These are phyloP conservation scores for Lumnitzera racemosa DNA, from an alignment of 345 rosid genomes.

Conservation along the genomic window DNA sequence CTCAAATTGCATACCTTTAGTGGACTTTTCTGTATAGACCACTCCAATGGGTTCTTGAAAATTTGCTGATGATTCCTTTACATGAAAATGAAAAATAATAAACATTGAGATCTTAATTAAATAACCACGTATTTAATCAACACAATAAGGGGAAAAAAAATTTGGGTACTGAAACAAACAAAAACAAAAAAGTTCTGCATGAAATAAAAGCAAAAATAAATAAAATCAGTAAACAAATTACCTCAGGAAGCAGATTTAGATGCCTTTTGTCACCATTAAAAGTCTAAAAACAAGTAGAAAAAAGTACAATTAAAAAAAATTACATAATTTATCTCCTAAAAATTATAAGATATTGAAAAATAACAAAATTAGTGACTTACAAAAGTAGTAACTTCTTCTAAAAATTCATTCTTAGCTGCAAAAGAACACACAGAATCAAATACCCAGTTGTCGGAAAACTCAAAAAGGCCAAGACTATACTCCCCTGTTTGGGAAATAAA, in stretches of 20 bases:
- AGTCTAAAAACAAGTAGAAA: conserved; percentile 28
- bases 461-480: background rate
- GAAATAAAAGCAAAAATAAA: too few relatives aligned
- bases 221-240: conserved; percentile 2
- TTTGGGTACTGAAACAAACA: background rate
- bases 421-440: conserved; percentile 6
- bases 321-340: background rate
- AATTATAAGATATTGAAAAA: background rate
- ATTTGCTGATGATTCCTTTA: conserved; percentile 48
- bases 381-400: conserved; percentile 58
- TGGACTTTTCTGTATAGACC: conserved; percentile 36
- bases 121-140: background rate
- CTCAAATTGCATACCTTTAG: conserved; percentile 23
- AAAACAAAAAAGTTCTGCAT: background rate
- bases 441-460: background rate
- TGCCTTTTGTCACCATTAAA: conserved; percentile 41
- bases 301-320: conserved; percentile 3
- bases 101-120: conserved; percentile 20
- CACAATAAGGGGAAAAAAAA: background rate
- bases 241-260: conserved; percentile 74
- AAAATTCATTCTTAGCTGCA: conserved; percentile 62
- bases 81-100: conserved; percentile 10
- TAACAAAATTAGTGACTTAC: conserved; percentile 29
- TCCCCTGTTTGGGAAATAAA: too few relatives aligned
- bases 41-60: conserved; percentile 48